Evolutionary conservation across 257 asterid genomes (phyloP).

Genomic region (Jacaranda copaia): DNA sequence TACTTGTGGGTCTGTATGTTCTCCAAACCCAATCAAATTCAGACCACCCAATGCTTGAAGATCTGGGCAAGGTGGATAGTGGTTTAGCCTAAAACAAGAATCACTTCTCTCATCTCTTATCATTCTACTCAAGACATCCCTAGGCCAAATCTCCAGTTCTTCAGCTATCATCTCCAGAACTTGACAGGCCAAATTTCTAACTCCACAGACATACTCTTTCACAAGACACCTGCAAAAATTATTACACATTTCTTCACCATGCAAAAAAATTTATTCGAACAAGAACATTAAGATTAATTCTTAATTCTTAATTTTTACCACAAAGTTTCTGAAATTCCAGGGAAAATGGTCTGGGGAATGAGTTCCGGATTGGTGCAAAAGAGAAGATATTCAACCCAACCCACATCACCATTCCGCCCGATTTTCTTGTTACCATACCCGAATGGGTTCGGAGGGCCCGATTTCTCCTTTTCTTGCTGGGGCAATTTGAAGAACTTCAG

Average conservation of each 20-base stretch:
- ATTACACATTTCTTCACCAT: background rate
- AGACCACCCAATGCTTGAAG: constrained; percentile 47
- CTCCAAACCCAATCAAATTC: constrained; percentile 55
- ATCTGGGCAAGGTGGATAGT: constrained; percentile 57
- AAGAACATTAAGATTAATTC: background rate
- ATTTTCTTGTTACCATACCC: constrained; percentile 52
- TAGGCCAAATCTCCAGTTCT: constrained; percentile 32
- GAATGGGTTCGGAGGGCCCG: constrained; percentile 46
- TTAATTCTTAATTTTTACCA: constrained; percentile 32
- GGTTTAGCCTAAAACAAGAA: constrained; percentile 50
- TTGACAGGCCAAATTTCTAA: constrained; percentile 38
- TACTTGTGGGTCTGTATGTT: constrained; percentile 62
- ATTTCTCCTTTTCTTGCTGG: constrained; percentile 46
- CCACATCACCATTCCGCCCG: constrained; percentile 56
- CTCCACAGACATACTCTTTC: constrained; percentile 34
- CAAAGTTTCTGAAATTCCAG: constrained; percentile 45
- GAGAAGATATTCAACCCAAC: constrained; percentile 62
- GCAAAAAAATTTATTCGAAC: too few relatives aligned
- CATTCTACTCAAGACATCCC: constrained; percentile 37
- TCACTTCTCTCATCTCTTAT: constrained; percentile 48
- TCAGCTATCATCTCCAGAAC: constrained; percentile 53
- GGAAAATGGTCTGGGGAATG: constrained; percentile 8
- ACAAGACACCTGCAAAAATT: constrained; percentile 38
- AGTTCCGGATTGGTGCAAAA: constrained; percentile 33
- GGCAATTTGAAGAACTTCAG: constrained; percentile 37